Evolutionary conservation across 352 stramenopile genomes (phyloP), one percentile per base, ranked within the genome.

Genomic region (Sclerospora graminicola): DNA sequence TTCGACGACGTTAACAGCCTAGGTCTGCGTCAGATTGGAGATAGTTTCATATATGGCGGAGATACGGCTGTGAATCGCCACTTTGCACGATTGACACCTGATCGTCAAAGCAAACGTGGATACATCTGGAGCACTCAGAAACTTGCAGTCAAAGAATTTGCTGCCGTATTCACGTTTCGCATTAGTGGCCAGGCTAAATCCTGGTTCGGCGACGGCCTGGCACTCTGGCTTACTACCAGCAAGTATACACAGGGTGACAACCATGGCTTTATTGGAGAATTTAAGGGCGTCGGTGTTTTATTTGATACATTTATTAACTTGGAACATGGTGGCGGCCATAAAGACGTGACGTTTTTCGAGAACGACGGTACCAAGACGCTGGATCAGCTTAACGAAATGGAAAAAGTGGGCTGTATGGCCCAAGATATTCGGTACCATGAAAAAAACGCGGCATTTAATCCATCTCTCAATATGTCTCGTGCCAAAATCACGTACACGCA

Each of bases 261-360:
- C 49, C 80, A 92, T 54, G 80, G 80, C 41, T 92, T 92, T 48
- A 84, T 66, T 27, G 60, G 69, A 18, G 53, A 69, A 18, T 92
- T 84, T 38, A 80, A 67, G 54, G 77, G 80, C 34, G 51, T 92
- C 40, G 80, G 80, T 42, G 51, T 92, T 41, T 47, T 92, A 16
- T 84, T 92, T 45, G 80, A 92, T 51, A 92, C 80, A 50, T 92
- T 89, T 60, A 63, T 86, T 26, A 92, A 92, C 54, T 41, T 63
- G 52, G 80, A 92, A 49, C 75, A 89, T 48, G 46, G 37, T 21
- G 80, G 77, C 15, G 79, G 79, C 19, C 80, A 92, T 63, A 82
- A 87, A 57, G 80, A 92, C 48, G 75, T 92, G 52, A 85, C 71
- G 38, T 76, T 89, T 16, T 73, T 88, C 16, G 66, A 79, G 54